phyloP scores from a whole-genome alignment of 1,139 yeast genomes.

The Taiozyma sp. region DNA sequence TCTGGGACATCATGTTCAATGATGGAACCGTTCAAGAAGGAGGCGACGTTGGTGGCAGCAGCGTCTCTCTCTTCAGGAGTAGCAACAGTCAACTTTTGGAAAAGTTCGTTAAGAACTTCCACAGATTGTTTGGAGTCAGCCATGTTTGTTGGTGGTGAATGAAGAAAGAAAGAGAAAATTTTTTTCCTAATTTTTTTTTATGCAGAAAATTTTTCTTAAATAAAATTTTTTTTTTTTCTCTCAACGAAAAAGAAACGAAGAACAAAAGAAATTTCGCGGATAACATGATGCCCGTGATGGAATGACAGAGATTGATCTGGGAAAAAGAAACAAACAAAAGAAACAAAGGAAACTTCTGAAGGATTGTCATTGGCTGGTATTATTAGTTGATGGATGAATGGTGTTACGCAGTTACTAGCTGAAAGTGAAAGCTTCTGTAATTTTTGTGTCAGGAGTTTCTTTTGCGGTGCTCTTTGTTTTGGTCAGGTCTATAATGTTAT shows the following conservation, averaged over 20 bases:
- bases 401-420: no score
- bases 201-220: background rate
- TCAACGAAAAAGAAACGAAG: background rate
- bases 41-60: constrained; percentile 87
- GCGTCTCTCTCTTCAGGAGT: constrained; percentile 74
- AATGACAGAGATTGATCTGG: background rate
- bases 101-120: constrained; percentile 88
- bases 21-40: constrained; percentile 94
- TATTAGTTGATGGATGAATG: no score
- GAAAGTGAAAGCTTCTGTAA: no score
- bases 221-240: background rate
- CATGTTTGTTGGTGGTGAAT: constrained; percentile 22
- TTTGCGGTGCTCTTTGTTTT: no score
- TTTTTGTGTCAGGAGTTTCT: no score
- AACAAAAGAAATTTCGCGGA: background rate
- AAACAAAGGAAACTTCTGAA: background rate
- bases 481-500: no score
- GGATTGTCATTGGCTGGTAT: no score
- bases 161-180: background rate
- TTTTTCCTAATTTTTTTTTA: background rate
- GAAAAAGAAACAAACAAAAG: background rate
- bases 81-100: constrained; percentile 90
- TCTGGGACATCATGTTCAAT: constrained; percentile 98
- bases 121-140: constrained; percentile 41
- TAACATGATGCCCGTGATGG: background rate